Evolutionary conservation across 495 filamentous ascomycete genomes (phyloP), one percentile per base, ranked within the genome.

Genomic region (Hypoxylon rickii): DNA sequence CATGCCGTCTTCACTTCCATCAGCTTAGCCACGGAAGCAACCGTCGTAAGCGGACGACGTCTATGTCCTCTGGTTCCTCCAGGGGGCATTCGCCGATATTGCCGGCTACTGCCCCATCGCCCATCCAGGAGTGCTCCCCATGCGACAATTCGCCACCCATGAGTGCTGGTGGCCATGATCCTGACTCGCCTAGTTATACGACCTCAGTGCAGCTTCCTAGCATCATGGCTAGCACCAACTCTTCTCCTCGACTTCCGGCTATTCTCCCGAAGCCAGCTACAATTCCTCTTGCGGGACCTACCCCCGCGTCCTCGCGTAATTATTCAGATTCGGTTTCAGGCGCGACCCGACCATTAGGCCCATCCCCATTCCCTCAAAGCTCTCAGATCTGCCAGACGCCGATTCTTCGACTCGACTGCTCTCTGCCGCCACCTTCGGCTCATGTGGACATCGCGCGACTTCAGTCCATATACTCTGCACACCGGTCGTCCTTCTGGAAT

Each of bases 1-100:
- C 89, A 44, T 92, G 89, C 71, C 88, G 89, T 44, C 81, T 92
- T 33, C 89, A 92, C 66, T 92, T 88, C 65, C 89, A 92, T 58
- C 89, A 92, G 58, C 80, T 92, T 34, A 89, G 86, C 61, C 89
- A 91, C 64, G 88, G 88, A 45, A 88, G 81, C 73, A 90, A 86
- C 69, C 82, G 85, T 44, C 85, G 86, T 63, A 85, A 86, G 72
- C 79, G 86, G 24, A 84, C 84, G 32, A 76, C 78, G 24, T 87
- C 84, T 16, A 69, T 85, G 10, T 83, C 85, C 10, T 87, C 83
- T 0, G 72, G 72, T n/a, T 80, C 78, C 12, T 77, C 75, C 15
- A 64, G 66, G 6, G 77, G 76, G 3, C 72, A 73, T 40, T 81
- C 79, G 4, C 79, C 79, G 1, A 64, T 75, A 34, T 51, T 82